These are phyloP conservation scores for Nannizzia gypsea DNA, from an alignment of 2,329 filamentous ascomycete genomes.

Conservation along the genomic window DNA sequence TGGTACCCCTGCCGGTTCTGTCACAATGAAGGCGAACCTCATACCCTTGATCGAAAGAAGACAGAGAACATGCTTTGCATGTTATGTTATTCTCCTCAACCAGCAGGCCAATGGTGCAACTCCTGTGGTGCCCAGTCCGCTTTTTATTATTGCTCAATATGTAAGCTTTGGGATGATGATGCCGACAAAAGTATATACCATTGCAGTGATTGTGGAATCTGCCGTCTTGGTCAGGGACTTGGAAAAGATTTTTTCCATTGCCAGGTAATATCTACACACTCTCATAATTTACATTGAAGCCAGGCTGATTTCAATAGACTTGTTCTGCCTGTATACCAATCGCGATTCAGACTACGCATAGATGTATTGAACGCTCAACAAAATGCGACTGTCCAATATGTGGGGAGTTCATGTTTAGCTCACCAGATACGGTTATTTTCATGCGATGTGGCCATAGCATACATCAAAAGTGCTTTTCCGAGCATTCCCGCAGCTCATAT, in stretches of 20 bases:
- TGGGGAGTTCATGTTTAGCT: constrained; percentile 91
- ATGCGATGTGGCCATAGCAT: constrained; percentile 96
- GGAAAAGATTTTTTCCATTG: constrained; percentile 95
- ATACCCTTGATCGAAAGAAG: constrained; percentile 64
- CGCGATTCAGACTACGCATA: constrained; percentile 69
- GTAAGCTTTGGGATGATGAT: constrained; percentile 96
- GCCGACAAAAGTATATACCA: constrained; percentile 87
- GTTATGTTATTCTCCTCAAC: constrained; percentile 77
- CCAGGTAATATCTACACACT: constrained; percentile 50
- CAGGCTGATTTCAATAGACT: constrained; percentile 43
- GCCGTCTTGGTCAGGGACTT: constrained; percentile 75
- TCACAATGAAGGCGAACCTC: constrained; percentile 72
- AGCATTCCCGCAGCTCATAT: constrained; percentile 82
- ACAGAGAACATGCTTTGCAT: constrained; percentile 97
- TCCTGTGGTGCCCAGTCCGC: constrained; percentile 67
- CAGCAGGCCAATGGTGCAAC: constrained; percentile 63
- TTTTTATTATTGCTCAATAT: constrained; percentile 85
- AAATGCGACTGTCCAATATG: constrained; percentile 97
- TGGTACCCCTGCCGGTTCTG: constrained; percentile 97
- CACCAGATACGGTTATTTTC: constrained; percentile 75
- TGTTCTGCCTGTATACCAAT: constrained; percentile 94
- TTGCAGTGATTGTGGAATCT: constrained; percentile 91
- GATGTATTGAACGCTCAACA: constrained; percentile 85
- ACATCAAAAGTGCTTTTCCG: constrained; percentile 75
- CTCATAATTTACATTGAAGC: not conserved